Conservation (phyloP, 139 green algal genomes). For the Chlamydomonas sphaeroides region DNA sequence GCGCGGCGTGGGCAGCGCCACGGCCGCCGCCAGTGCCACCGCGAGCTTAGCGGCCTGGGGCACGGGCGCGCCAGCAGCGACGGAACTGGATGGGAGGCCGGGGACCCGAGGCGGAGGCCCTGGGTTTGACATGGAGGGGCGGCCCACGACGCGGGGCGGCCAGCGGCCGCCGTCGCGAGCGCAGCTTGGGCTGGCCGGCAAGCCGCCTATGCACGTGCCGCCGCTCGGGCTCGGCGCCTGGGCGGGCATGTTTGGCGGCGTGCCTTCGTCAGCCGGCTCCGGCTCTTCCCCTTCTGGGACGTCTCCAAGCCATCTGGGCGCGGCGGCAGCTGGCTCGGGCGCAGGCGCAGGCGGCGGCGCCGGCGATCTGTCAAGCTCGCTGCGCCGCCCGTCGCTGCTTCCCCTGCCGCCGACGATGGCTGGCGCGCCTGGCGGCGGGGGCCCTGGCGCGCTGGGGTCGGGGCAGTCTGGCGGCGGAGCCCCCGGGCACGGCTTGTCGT, state of each 20-base stretch:
- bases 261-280: not conserved
- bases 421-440: too few relatives aligned
- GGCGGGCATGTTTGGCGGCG: slow-evolving; percentile 3
- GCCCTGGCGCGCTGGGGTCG: not conserved
- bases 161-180: slow-evolving; percentile 29
- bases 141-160: slow-evolving; percentile 35
- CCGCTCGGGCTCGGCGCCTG: not conserved
- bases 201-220: not conserved
- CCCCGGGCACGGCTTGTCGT: too few relatives aligned
- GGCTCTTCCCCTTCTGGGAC: not conserved
- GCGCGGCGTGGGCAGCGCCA: not conserved
- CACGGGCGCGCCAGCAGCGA: slow-evolving; percentile 1
- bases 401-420: slow-evolving; percentile 1
- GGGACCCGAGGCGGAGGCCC: slow-evolving; percentile 50
- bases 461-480: not conserved
- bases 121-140: slow-evolving; percentile 41
- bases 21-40: too few relatives aligned
- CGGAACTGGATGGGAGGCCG: slow-evolving; percentile 45
- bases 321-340: too few relatives aligned
- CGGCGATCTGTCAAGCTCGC: not conserved
- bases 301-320: too few relatives aligned
- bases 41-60: too few relatives aligned
- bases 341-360: not conserved
- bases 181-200: not conserved
- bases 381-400: not conserved